Percentiles rank a stretch among this genome's conserved stretches.
These are phyloP conservation scores for Tylopilus sp. DNA, from an alignment of 768 basidiomycete species.

Conservation along the genomic window DNA sequence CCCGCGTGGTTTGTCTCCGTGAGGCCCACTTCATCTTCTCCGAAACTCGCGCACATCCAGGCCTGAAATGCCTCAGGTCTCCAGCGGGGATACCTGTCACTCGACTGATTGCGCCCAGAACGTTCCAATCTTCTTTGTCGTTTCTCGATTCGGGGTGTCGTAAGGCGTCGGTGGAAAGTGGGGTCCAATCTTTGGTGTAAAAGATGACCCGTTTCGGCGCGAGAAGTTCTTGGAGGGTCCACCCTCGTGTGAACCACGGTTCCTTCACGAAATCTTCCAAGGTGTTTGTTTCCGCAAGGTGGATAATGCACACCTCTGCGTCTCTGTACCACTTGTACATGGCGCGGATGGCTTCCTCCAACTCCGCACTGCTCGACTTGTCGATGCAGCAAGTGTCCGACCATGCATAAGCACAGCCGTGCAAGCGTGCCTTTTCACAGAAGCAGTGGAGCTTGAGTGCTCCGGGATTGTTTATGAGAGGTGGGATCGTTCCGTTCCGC, in stretches of 20 bases:
- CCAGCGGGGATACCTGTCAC: constrained; percentile 3
- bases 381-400: constrained; percentile 14
- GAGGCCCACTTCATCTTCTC: constrained; percentile 18
- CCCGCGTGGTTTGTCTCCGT: constrained; percentile 8
- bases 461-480: not conserved
- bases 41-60: constrained; percentile 4
- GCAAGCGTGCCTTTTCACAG: constrained; percentile 5
- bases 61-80: constrained; percentile 6
- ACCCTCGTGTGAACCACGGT: constrained; percentile 11
- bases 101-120: constrained; percentile 1
- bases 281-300: constrained; percentile 2
- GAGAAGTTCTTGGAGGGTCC: constrained; percentile 14
- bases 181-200: constrained; percentile 2
- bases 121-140: constrained; percentile 7
- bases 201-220: constrained; percentile 4
- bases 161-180: not conserved
- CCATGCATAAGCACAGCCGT: constrained; percentile 11
- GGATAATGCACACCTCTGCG: constrained; percentile 5
- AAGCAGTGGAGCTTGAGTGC: constrained; percentile 3
- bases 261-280: constrained; percentile 6
- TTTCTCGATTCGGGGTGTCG: not conserved
- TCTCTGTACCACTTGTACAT: constrained; percentile 12
- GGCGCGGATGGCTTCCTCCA: constrained; percentile 10
- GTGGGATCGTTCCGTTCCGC: not conserved
- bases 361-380: constrained; percentile 14